Conservation (phyloP, 148 eudicot genomes). For the Bassia scoparia region DNA sequence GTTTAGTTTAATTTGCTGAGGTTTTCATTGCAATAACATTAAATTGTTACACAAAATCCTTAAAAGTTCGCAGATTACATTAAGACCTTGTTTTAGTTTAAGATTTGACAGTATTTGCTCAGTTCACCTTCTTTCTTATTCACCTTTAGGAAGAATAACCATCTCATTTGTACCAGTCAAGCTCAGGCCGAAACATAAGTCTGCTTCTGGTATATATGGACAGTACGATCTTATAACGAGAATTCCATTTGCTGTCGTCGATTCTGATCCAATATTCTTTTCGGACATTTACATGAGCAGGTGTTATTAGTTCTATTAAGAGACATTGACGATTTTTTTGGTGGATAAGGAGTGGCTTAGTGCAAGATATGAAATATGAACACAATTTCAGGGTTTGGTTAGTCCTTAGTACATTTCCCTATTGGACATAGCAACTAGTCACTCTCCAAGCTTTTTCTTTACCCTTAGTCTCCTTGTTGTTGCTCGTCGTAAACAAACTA, state of each 20-base stretch:
- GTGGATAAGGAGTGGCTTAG: too few species aligned
- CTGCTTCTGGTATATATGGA: not conserved
- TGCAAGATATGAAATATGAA: too few species aligned
- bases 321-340: too few species aligned
- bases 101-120: not conserved
- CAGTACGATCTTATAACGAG: not conserved
- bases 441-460: not conserved
- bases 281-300: not conserved
- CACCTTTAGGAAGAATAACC: not conserved
- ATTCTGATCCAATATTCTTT: not conserved
- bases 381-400: too few species aligned
- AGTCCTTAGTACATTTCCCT: too few species aligned
- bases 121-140: not conserved
- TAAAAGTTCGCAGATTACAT: too few species aligned
- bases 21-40: not conserved
- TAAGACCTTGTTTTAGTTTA: too few species aligned
- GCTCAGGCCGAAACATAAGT: not conserved
- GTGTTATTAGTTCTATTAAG: not conserved
- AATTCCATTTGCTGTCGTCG: not conserved
- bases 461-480: not conserved
- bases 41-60: too few species aligned
- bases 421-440: not conserved
- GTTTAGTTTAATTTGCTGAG: too few species aligned
- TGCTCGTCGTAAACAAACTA: constrained; percentile 30
- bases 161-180: not conserved